Percentiles rank a stretch among this genome's conserved stretches.
These are phyloP conservation scores for Oryza meyeriana DNA, from an alignment of 176 grass and related monocot genomes.

Conservation along the genomic window DNA sequence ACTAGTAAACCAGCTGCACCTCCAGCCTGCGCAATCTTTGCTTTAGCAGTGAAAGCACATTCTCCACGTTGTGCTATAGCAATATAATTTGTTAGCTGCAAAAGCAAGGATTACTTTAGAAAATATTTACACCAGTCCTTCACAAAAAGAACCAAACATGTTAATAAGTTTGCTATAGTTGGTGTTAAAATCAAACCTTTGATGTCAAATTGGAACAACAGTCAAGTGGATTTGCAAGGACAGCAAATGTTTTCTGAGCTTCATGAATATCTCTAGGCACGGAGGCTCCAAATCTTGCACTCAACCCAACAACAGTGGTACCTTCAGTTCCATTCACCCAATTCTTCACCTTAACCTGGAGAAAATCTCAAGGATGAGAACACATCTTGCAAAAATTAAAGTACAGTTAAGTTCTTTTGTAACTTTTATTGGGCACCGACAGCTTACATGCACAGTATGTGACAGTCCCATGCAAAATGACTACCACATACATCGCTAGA, in stretches of 20 bases:
- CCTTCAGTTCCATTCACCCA: constrained; percentile 79
- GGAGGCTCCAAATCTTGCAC: constrained; percentile 67
- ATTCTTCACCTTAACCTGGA: constrained; percentile 91
- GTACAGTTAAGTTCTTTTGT: not conserved
- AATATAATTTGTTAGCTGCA: constrained; percentile 71
- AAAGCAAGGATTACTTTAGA: constrained; percentile 5
- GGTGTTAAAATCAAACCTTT: constrained; percentile 41
- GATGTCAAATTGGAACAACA: constrained; percentile 75
- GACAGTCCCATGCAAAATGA: not conserved
- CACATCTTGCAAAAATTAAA: not conserved
- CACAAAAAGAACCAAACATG: not conserved
- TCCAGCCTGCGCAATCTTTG: constrained; percentile 65
- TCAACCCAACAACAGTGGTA: constrained; percentile 64
- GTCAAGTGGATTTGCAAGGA: constrained; percentile 67
- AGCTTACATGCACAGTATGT: not conserved
- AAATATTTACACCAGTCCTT: not conserved
- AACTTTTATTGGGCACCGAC: not conserved
- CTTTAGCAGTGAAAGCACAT: constrained; percentile 90
- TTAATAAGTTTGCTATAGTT: not conserved
- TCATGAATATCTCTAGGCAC: constrained; percentile 56
- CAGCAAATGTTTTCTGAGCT: constrained; percentile 51
- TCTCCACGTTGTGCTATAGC: constrained; percentile 76
- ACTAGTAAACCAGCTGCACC: constrained; percentile 78
- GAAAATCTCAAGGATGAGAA: constrained; percentile 24
- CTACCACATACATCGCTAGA: not conserved